phyloP scores from a whole-genome alignment of 352 stramenopile genomes.

The Phytophthora tentaculata region DNA sequence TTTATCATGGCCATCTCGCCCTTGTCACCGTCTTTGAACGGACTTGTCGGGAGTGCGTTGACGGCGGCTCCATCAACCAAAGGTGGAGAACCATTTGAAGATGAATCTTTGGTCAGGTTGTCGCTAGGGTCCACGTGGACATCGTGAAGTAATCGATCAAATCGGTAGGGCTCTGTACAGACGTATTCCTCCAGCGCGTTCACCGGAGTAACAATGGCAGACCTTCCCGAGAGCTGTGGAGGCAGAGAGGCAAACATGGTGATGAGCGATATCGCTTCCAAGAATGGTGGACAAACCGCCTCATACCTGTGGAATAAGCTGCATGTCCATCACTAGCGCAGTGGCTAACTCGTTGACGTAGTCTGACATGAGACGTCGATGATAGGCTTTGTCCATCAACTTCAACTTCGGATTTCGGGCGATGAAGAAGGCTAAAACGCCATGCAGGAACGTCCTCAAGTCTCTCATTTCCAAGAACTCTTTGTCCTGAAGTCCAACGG shows the following conservation, averaged over 20 bases:
- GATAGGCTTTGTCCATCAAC: slow-evolving; percentile 70
- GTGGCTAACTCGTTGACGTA: slow-evolving; percentile 58
- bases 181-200: slow-evolving; percentile 67
- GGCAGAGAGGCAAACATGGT: slow-evolving; percentile 5
- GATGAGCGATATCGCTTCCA: not conserved
- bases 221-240: slow-evolving; percentile 27
- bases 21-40: slow-evolving; percentile 52
- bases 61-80: slow-evolving; percentile 25
- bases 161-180: slow-evolving; percentile 51
- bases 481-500: slow-evolving; percentile 43
- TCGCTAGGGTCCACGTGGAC: slow-evolving; percentile 55
- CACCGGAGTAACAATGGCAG: slow-evolving; percentile 38
- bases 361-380: slow-evolving; percentile 54
- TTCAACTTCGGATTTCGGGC: slow-evolving; percentile 52
- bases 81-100: slow-evolving; percentile 25
- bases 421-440: slow-evolving; percentile 63
- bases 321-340: slow-evolving; percentile 53
- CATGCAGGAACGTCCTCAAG: slow-evolving; percentile 53
- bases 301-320: slow-evolving; percentile 49
- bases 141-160: slow-evolving; percentile 50
- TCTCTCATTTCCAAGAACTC: slow-evolving; percentile 56
- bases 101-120: slow-evolving; percentile 24
- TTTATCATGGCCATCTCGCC: slow-evolving; percentile 46
- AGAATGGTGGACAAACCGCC: slow-evolving; percentile 6
- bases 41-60: slow-evolving; percentile 32